Percentiles rank a stretch among this genome's conserved stretches.
Evolutionary conservation across 495 filamentous ascomycete genomes (phyloP).

Genomic region (Hypoxylon subgilvum): DNA sequence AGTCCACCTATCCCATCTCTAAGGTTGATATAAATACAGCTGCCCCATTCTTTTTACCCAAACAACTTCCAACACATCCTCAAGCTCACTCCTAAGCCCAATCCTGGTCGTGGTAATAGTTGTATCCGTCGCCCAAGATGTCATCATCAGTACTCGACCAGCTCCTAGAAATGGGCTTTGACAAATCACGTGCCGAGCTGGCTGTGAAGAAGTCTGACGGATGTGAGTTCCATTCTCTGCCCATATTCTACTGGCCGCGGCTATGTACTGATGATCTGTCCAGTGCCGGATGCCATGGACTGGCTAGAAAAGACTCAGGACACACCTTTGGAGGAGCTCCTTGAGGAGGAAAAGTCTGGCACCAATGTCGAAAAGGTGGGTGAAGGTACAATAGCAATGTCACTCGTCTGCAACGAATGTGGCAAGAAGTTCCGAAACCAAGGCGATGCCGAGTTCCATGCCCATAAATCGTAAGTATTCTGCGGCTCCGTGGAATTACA

Average conservation of each 20-base stretch:
- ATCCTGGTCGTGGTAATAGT: conserved; percentile 11
- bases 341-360: conserved; percentile 62
- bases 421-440: conserved; percentile 85
- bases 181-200: conserved; percentile 75
- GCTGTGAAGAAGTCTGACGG: conserved; percentile 80
- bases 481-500: neutral
- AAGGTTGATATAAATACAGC: neutral
- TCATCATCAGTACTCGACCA: conserved; percentile 73
- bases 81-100: conserved; percentile 22
- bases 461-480: conserved; percentile 72
- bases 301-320: conserved; percentile 88
- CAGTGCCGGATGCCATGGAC: conserved; percentile 87
- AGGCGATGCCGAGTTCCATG: conserved; percentile 86
- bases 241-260: conserved; percentile 4
- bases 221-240: conserved; percentile 57
- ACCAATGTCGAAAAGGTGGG: conserved; percentile 61
- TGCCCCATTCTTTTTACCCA: conserved; percentile 21
- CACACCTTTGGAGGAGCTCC: conserved; percentile 38
- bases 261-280: conserved; percentile 34
- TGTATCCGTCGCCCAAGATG: conserved; percentile 55
- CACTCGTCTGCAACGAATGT: conserved; percentile 83
- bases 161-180: conserved; percentile 95
- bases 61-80: conserved; percentile 27
- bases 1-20: neutral
- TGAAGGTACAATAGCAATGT: conserved; percentile 62